Conservation (phyloP, 495 filamentous ascomycete species). For the Neurospora hispaniola region DNA sequence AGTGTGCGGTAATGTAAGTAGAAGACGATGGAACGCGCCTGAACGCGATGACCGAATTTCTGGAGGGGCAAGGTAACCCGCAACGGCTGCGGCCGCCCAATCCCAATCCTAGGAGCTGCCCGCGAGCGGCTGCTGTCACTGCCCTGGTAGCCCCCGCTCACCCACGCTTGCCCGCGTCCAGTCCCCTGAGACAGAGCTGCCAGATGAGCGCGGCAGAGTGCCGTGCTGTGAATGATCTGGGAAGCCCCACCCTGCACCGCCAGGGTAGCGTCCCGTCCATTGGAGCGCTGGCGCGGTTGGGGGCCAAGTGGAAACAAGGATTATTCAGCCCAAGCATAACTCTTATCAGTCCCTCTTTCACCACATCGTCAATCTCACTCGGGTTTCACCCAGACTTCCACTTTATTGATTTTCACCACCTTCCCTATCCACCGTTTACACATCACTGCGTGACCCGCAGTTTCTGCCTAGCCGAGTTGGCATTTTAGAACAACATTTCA, state of each 20-base stretch:
- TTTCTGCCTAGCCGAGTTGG: background rate
- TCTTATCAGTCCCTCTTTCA: background rate
- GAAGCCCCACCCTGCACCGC: background rate
- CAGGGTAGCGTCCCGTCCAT: background rate
- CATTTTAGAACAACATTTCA: background rate
- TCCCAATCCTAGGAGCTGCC: background rate
- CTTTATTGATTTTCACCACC: background rate
- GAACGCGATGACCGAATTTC: background rate
- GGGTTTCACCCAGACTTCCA: background rate
- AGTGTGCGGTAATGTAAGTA: background rate
- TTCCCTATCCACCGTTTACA: background rate
- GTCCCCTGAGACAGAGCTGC: background rate
- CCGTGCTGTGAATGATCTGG: background rate
- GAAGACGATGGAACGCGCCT: constrained; percentile 16
- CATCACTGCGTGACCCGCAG: background rate
- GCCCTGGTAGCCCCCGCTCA: background rate
- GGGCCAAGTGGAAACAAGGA: background rate
- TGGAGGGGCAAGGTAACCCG: background rate
- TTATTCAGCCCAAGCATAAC: background rate
- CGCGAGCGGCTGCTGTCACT: background rate
- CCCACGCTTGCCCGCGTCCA: background rate
- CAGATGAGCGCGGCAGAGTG: background rate
- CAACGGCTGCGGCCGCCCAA: background rate
- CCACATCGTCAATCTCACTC: background rate
- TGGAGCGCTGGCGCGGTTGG: background rate